Evolutionary conservation across 805 yeast species (phyloP).

Genomic region (Zygoascus tannicola): DNA sequence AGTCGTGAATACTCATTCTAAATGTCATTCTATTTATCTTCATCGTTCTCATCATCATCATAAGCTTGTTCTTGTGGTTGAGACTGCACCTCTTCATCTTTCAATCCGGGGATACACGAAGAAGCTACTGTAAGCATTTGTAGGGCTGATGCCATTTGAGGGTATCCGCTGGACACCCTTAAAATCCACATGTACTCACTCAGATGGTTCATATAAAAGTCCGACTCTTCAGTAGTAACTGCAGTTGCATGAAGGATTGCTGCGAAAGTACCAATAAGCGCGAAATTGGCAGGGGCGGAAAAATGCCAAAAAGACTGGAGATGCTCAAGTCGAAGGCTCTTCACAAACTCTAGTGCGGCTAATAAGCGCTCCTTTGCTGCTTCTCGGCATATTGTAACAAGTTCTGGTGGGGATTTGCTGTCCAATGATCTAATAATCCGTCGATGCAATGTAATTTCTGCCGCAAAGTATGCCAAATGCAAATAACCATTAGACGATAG

Average conservation of each 20-base stretch:
- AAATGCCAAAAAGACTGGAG: conserved; percentile 87
- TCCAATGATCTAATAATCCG: conserved; percentile 29
- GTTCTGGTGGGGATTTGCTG: conserved; percentile 40
- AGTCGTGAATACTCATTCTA: too few relatives aligned
- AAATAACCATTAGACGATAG: conserved; percentile 56
- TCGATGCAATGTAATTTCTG: conserved; percentile 80
- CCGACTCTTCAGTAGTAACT: conserved; percentile 44
- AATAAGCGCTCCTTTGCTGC: conserved; percentile 77
- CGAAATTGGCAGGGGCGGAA: conserved; percentile 65
- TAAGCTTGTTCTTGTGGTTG: not conserved
- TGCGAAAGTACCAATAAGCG: conserved; percentile 82
- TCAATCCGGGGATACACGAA: conserved; percentile 51
- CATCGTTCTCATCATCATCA: not conserved
- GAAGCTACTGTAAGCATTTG: conserved; percentile 61
- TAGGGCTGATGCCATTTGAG: conserved; percentile 68
- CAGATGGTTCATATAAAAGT: conserved; percentile 55
- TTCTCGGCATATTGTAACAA: conserved; percentile 60
- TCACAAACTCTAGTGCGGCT: conserved; percentile 74
- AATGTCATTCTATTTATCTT: conserved; percentile 2
- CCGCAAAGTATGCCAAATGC: conserved; percentile 79
- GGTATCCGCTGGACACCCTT: conserved; percentile 66
- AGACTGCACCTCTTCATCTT: conserved; percentile 7
- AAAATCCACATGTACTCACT: conserved; percentile 70
- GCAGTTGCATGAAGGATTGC: conserved; percentile 68
- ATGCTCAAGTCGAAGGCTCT: conserved; percentile 70